These are phyloP conservation scores for Decorospora gaudefroyi DNA, from an alignment of 2,329 filamentous ascomycete genomes.

Conservation along the genomic window DNA sequence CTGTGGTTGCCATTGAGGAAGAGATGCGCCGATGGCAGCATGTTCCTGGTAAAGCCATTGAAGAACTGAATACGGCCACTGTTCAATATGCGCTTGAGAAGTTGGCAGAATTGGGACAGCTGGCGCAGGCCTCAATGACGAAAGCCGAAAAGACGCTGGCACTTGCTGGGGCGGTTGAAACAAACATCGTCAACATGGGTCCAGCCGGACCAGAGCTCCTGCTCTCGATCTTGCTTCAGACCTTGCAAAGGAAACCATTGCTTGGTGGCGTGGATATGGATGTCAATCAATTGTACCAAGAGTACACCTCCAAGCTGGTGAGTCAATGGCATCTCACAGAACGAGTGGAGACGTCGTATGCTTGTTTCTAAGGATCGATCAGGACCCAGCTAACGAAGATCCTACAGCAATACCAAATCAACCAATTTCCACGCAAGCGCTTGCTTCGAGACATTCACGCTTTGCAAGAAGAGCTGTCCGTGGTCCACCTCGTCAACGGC, in stretches of 20 bases:
- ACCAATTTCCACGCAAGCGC: constrained; percentile 13
- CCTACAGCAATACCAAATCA: constrained; percentile 18
- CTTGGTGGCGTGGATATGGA: constrained; percentile 3
- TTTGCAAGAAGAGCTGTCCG: constrained; percentile 17
- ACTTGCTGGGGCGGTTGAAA: constrained; percentile 1
- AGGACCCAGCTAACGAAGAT: not conserved
- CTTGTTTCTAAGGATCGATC: too few relatives aligned
- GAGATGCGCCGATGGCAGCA: constrained; percentile 3
- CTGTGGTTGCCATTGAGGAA: constrained; percentile 3
- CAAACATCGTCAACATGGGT: constrained; percentile 1
- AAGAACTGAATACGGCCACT: not conserved
- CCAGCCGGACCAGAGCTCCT: constrained; percentile 8
- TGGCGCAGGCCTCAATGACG: constrained; percentile 10
- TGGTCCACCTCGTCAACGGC: constrained; percentile 12
- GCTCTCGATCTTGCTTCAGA: constrained; percentile 1
- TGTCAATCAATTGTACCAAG: constrained; percentile 9
- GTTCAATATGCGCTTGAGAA: constrained; percentile 5
- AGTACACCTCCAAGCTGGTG: constrained; percentile 9
- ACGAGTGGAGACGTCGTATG: too few relatives aligned
- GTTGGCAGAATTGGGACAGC: constrained; percentile 3
- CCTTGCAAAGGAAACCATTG: not conserved
- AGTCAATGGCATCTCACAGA: too few relatives aligned
- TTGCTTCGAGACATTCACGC: constrained; percentile 15
- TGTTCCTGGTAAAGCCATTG: not conserved
- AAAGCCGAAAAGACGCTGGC: constrained; percentile 11